A percentile compares a stretch with the other conserved stretches of the same genome.
Conservation (phyloP, 768 basidiomycete genomes). For the Tylopilus sp. region DNA sequence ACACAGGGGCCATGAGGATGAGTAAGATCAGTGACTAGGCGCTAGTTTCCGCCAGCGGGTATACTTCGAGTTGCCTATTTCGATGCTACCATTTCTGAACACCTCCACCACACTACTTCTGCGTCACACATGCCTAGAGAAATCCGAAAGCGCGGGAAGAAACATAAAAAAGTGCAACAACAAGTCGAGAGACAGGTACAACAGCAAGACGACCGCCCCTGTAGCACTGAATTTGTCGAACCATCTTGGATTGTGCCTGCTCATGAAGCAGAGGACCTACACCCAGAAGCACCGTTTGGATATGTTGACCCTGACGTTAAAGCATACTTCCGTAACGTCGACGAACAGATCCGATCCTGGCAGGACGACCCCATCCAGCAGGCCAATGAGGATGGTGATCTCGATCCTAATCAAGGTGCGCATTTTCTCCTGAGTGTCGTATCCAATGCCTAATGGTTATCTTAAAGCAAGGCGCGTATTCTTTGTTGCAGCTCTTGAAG, state of each 20-base stretch:
- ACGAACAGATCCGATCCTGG: slow-evolving; percentile 86
- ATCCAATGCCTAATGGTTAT: background rate
- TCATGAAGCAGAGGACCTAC: slow-evolving; percentile 37
- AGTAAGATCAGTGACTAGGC: background rate
- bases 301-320: slow-evolving; percentile 87
- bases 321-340: slow-evolving; percentile 88
- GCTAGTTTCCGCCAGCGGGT: background rate
- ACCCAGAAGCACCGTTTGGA: slow-evolving; percentile 81
- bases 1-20: slow-evolving; percentile 67
- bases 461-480: slow-evolving; percentile 68
- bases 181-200: slow-evolving; percentile 8
- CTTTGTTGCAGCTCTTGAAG: slow-evolving; percentile 75
- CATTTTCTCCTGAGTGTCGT: slow-evolving; percentile 1
- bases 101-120: background rate
- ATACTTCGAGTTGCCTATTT: slow-evolving; percentile 7
- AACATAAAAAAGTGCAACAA: slow-evolving; percentile 53
- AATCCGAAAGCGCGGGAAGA: slow-evolving; percentile 73
- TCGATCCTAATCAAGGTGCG: slow-evolving; percentile 71
- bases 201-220: slow-evolving; percentile 1
- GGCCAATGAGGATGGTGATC: slow-evolving; percentile 44
- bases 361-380: slow-evolving; percentile 46
- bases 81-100: background rate
- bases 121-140: slow-evolving; percentile 60
- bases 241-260: slow-evolving; percentile 72
- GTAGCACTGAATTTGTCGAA: slow-evolving; percentile 31